Conservation (phyloP, 2,329 filamentous ascomycete species). For the Diaporthe ampelina region DNA sequence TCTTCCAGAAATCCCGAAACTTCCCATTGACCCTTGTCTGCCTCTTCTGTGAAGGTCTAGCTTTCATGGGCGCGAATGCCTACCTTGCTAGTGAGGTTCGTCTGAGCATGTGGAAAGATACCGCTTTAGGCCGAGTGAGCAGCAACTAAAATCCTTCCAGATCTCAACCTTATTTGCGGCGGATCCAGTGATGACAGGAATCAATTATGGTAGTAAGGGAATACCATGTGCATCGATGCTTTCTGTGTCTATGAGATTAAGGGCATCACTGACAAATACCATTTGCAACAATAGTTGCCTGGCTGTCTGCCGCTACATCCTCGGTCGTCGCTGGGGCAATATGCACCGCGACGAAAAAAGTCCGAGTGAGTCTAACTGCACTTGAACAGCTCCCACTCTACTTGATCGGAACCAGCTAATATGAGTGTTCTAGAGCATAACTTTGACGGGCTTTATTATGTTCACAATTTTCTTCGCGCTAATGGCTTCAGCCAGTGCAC, state of each 20-base stretch:
- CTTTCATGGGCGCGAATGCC: slow-evolving; percentile 12
- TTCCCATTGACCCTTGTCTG: slow-evolving; percentile 5
- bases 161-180: slow-evolving; percentile 5
- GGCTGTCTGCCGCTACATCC: slow-evolving; percentile 5
- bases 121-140: neutral
- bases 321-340: slow-evolving; percentile 4
- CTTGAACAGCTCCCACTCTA: neutral
- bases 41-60: slow-evolving; percentile 17
- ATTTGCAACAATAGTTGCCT: neutral
- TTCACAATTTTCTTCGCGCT: slow-evolving; percentile 12
- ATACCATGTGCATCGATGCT: too few species aligned
- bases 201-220: slow-evolving; percentile 6
- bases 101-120: neutral
- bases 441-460: slow-evolving; percentile 3
- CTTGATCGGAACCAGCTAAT: neutral
- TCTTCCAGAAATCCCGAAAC: slow-evolving; percentile 9
- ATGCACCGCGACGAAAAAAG: slow-evolving; percentile 17
- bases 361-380: neutral
- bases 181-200: slow-evolving; percentile 7
- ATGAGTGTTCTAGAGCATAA: neutral
- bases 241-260: neutral
- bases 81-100: slow-evolving; percentile 14
- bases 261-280: neutral
- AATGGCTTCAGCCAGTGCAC: slow-evolving; percentile 18
- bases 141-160: neutral